Evolutionary conservation across 1,139 yeast species (phyloP), one percentile per base, ranked within the genome.

Genomic region (Meyerozyma athensensis): DNA sequence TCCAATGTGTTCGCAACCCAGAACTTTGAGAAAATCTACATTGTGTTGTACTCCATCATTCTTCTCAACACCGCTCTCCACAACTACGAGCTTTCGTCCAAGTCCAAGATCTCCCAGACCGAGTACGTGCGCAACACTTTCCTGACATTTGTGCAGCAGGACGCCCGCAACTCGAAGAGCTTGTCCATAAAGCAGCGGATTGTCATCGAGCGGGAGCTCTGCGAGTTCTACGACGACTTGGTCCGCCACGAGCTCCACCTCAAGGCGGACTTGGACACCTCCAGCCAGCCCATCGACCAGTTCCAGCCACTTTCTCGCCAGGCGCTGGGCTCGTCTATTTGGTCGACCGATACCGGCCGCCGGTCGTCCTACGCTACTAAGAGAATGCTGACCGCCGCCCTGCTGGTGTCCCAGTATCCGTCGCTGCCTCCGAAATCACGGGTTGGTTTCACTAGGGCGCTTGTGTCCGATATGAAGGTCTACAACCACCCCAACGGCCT

Each of bases 21-120:
- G 35, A 72, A 77, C 48, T 72, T 74, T 38, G 84, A 77, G 44
- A 76, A 81, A 34, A 78, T 85, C 41, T 86, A 86, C 54, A 79
- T 89, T 30, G 67, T 86, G 9, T 72, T 86, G 31, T 87, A 86
- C 60, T 75, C 90, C 7, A 68, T 87, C 48, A 71, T 87, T 39
- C 70, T 87, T 40, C 68, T 86, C 39, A 87, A 87, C 52, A 80
- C 87, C 2, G 81, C 83, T 30, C 61, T 82, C 36, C 84, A 81
- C 56, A 78, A 79, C 45, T 56, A 61, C 12, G 77, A 69, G 43
- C 56, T 68, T 22, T 59, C 55, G 41, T 68, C 62, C 44, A 63
- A 63, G 45, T 60, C 66, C 26, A 64, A 63, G 44, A 72, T 72
- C 39, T 57, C 66, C 39, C 72, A 68, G 50, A 50, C 63, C 3